Evolutionary conservation across 164 flowering plant species (phyloP), one percentile per base, ranked within the genome.

Genomic region (Pachysandra terminalis): DNA sequence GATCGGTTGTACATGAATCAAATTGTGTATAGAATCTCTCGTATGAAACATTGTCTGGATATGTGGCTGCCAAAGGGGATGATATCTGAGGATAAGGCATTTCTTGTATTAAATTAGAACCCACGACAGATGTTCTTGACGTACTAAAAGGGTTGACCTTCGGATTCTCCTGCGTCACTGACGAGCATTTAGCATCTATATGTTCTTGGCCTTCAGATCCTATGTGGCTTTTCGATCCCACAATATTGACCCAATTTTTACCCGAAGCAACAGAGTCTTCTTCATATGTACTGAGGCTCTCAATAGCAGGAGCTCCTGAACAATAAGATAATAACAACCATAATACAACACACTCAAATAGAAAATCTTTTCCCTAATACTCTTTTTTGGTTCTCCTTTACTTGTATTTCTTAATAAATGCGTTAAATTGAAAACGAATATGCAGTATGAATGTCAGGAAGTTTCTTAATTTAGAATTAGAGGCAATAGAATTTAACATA

Each of bases 1-100:
- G 64, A 21, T 67, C 52, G 14, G 71, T n/a, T 16, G 59, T 54
- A 64, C 28, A 58, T 19, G 73, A 75, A 65, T 69, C 67, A 63
- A 64, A 45, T 7, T 59, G 63, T 2, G 71, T 27, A 61, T 48
- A 45, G 40, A 28, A 7, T 48, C 60, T 27, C 41, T 53, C 73
- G 54, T 59, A 51, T 35, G 77, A 41, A 49, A 49, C 35, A 24
- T 9, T 56, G 16, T 54, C 59, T 57, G 61, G 63, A 56, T 57
- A 32, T 54, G 16, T 25, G 52, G 37, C 3, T 28, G 68, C 64
- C 61, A 23, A 21, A 13, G 71, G 27, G 58, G 26, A 69, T 21
- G 56, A 61, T 52, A 63, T 48, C 52, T 32, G 71, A 24, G 61
- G 61, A 57, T 21, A 71, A 56, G 45, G 57, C 26, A 21, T 16